phyloP scores from a whole-genome alignment of 306 rosid species.

The Betula pendula region DNA sequence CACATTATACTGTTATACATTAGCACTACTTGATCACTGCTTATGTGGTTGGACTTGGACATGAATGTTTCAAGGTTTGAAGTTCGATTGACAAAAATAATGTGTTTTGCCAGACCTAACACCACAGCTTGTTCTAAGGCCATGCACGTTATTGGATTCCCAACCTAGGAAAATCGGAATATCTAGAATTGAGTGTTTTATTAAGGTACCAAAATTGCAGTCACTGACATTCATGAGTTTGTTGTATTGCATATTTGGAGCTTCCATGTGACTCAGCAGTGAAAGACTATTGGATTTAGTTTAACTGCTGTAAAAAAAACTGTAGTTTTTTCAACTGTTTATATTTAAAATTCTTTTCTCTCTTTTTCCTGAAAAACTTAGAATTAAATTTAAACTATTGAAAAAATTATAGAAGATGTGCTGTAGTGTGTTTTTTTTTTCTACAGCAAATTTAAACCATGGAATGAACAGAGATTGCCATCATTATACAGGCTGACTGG shows the following conservation, averaged over 20 bases:
- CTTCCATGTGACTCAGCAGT: background rate
- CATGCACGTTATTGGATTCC: slow-evolving; percentile 25
- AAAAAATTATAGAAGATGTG: too few species aligned
- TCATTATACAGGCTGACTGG: background rate
- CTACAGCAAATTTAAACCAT: too few species aligned
- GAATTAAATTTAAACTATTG: too few species aligned
- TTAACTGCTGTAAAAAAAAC: too few species aligned
- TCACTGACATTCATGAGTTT: too few species aligned
- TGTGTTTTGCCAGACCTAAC: background rate
- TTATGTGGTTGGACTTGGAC: background rate
- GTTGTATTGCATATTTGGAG: background rate
- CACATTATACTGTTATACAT: too few species aligned
- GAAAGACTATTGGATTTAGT: too few species aligned
- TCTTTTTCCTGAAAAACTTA: too few species aligned
- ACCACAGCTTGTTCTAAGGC: background rate
- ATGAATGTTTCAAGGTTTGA: background rate
- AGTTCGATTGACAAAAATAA: background rate
- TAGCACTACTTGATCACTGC: too few species aligned
- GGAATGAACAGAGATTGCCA: background rate
- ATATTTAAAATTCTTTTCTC: too few species aligned
- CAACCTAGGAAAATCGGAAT: background rate
- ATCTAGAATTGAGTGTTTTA: background rate
- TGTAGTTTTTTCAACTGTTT: too few species aligned
- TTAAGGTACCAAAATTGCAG: background rate
- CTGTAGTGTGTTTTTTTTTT: too few species aligned